These are phyloP conservation scores for Elasticomyces elasticus DNA, from an alignment of 495 filamentous ascomycete genomes.

Conservation along the genomic window DNA sequence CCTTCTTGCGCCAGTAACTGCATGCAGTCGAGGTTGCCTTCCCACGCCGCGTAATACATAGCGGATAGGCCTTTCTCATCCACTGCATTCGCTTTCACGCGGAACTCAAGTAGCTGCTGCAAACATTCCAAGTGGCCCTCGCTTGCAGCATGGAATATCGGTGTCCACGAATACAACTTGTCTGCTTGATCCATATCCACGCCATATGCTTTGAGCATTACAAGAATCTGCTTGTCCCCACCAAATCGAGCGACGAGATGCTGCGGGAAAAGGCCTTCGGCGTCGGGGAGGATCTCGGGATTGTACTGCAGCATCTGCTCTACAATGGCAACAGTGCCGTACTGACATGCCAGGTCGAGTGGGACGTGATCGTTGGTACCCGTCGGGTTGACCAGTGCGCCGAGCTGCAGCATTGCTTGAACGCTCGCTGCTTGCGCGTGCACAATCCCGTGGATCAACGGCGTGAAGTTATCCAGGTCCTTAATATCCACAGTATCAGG, in stretches of 20 bases:
- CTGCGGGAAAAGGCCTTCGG: slow-evolving; percentile 94
- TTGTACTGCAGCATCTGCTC: slow-evolving; percentile 69
- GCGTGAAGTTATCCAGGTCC: slow-evolving; percentile 96
- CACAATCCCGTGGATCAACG: slow-evolving; percentile 88
- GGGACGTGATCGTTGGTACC: slow-evolving; percentile 87
- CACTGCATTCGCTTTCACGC: slow-evolving; percentile 60
- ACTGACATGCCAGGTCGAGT: slow-evolving; percentile 86
- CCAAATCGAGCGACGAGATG: slow-evolving; percentile 91
- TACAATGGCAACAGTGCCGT: slow-evolving; percentile 74
- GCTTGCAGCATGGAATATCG: slow-evolving; percentile 89
- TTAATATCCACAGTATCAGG: slow-evolving; percentile 67
- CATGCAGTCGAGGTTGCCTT: slow-evolving; percentile 93
- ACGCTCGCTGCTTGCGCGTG: slow-evolving; percentile 72
- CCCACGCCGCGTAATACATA: slow-evolving; percentile 98
- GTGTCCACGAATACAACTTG: slow-evolving; percentile 95
- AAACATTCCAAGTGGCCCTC: slow-evolving; percentile 89
- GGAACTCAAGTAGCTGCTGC: slow-evolving; percentile 61
- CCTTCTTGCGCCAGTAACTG: slow-evolving; percentile 46
- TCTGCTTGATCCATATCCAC: slow-evolving; percentile 89
- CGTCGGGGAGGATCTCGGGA: slow-evolving; percentile 74
- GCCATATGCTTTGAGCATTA: slow-evolving; percentile 72
- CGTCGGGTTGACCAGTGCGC: slow-evolving; percentile 69
- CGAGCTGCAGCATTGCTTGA: slow-evolving; percentile 56
- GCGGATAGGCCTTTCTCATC: slow-evolving; percentile 91
- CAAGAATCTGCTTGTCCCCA: slow-evolving; percentile 62